Base-by-base conservation (phyloP, 768 basidiomycete species). In the Boletus rubroflammeus region DNA sequence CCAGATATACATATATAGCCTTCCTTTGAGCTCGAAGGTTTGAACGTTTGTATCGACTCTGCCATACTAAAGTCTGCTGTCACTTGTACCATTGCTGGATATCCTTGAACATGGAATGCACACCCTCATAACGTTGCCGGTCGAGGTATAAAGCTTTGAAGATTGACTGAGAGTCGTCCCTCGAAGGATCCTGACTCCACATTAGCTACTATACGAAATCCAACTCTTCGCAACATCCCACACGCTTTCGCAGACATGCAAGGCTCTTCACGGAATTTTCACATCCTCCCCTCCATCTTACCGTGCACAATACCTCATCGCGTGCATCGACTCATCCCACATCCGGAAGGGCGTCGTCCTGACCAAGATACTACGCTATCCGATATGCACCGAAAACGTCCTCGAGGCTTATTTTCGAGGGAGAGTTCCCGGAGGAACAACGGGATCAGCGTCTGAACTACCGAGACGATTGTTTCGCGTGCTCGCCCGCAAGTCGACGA, bases 191-290 rank as follows among this genome's bases (percentile, higher is more conserved):
- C 62, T 51, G 62, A 62, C 56, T 36, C 19, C 34, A 34, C 31
- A 2, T 3, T 60, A 95, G 93, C 77, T 98, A 9, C 70, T 95
- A 0, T 86, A 88, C 61, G 82, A 93, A 52, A 78, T 96, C 14
- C 88, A 93, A 59, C 77, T 89, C 17, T 76, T 76, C 58, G 84
- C 91, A 0, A 72, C 83, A 6, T 91, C 89, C 3, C 75, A 81
- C 17, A 62, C 73, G 34, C 72, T 97, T 8, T 91, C 92, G 0
- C 69, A 70, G 47, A 72, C 80, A 31, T 88, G 80, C 57, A 79
- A 71, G 55, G 68, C 75, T 36, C 67, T 94, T 19, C 67, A 81
- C 56, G 39, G 65, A 14, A 72, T 87, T 14, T 88, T 87, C 73
- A 69, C 75, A 9, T 66, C 72, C 3, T 78, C 88, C 0, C 79